Percentiles rank a stretch among this genome's conserved stretches.
Conservation (phyloP, 345 rosid species). For the Gossypium sturtianum region DNA sequence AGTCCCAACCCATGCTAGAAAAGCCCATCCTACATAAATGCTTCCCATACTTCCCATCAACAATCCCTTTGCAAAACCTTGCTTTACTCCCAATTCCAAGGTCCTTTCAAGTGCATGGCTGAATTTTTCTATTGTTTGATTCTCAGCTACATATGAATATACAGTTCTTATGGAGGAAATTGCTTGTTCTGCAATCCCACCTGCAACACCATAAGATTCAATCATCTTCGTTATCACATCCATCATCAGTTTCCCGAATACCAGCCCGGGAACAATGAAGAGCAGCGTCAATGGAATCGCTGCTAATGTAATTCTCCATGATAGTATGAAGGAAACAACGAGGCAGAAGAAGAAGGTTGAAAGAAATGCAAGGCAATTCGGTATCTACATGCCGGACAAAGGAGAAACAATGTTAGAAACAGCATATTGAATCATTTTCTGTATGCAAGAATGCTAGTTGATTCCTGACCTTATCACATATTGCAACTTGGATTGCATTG, state of each 20-base stretch:
- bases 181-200: conserved; percentile 66
- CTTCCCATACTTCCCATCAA: conserved; percentile 72
- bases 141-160: conserved; percentile 56
- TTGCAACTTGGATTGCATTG: conserved; percentile 60
- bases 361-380: conserved; percentile 41
- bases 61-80: conserved; percentile 59
- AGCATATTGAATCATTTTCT: not conserved
- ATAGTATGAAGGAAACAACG: conserved; percentile 36
- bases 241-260: conserved; percentile 64
- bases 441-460: not conserved
- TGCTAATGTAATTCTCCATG: conserved; percentile 57
- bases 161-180: conserved; percentile 60
- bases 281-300: conserved; percentile 49
- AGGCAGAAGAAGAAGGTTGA: conserved; percentile 57
- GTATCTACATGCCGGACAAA: conserved; percentile 38
- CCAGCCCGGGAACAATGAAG: conserved; percentile 51
- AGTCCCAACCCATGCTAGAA: conserved; percentile 60
- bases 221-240: conserved; percentile 51
- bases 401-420: not conserved
- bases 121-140: conserved; percentile 36
- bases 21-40: conserved; percentile 60
- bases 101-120: conserved; percentile 45
- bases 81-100: conserved; percentile 46
- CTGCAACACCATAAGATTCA: conserved; percentile 54
- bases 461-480: conserved; percentile 49